Evolutionary conservation across 495 filamentous ascomycete genomes (phyloP), one percentile per base, ranked within the genome.

Genomic region (Hypoxylon trugodes): DNA sequence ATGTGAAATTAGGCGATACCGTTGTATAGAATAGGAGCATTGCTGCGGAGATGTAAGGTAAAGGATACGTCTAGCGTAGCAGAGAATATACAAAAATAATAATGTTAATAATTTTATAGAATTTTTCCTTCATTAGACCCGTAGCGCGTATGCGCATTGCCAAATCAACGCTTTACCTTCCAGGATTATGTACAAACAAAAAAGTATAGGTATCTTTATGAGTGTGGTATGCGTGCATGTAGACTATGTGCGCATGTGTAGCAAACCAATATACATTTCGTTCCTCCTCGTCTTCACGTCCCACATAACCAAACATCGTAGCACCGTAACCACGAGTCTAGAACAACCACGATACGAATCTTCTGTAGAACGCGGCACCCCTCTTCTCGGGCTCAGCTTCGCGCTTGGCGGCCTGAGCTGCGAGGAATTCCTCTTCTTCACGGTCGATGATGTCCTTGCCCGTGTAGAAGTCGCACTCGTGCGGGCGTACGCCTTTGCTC

Each of bases 401-500:
- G 66, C 52, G 4, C 70, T 77, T 75, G 8, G 76, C 81, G 0
- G 78, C 81, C 74, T 89, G 65, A 26, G 63, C 60, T 2, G 84
- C 86, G 26, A 92, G 60, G 73, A 86, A 92, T 62, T 86, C 87
- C 24, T 81, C 82, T 73, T 94, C 90, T 62, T 92, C 86, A 16
- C 82, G 77, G 74, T 92, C 90, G 63, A 93, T 90, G 61, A 78
- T 80, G 24, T 87, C 88, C 75, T 91, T 92, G 30, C 89, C 90
- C 5, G 79, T 79, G 72, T 82, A 90, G 58, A 93, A 76, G 79
- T 93, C 89, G 13, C 84, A 89, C 28, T 81, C 73, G 38, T 80
- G 63, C 0, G 90, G 83, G 22, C 74, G 71, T 7, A 89, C 77
- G 6, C 81, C 73, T 62, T 84, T 75, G 56, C 70, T 82, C 61